Conservation (phyloP, 768 basidiomycete species). For the Serendipita sp. region DNA sequence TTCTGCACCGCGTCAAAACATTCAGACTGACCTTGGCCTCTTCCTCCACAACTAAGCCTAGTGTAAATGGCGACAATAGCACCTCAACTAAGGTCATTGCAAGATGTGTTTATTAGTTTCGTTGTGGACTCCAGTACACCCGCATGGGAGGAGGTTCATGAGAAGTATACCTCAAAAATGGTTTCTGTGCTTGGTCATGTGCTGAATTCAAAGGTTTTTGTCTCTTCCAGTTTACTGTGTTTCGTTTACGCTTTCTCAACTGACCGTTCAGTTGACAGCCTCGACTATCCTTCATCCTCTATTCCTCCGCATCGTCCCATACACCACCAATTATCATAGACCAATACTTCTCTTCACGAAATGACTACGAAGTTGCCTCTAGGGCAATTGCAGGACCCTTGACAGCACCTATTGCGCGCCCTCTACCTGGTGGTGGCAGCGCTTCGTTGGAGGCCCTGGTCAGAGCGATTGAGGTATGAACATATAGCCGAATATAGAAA, state of each 20-base stretch:
- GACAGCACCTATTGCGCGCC: not conserved
- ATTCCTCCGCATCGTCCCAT: not conserved
- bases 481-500: not conserved
- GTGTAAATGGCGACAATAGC: not conserved
- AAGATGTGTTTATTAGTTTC: not conserved
- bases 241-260: not conserved
- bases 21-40: not conserved
- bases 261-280: not conserved
- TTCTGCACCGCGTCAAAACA: no score
- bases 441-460: not conserved
- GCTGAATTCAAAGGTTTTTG: not conserved
- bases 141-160: not conserved
- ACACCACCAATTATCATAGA: not conserved
- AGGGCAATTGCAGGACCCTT: not conserved
- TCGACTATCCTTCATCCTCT: not conserved
- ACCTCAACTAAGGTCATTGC: not conserved
- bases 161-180: not conserved
- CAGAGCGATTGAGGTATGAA: not conserved
- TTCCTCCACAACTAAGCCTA: not conserved
- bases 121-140: constrained; percentile 1
- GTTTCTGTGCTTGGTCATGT: not conserved
- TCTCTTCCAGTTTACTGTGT: not conserved
- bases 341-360: not conserved
- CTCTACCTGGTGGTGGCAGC: not conserved
- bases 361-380: not conserved